Evolutionary conservation across 2,329 filamentous ascomycete species (phyloP), one percentile per base, ranked within the genome.

Genomic region (Botryotinia convoluta): DNA sequence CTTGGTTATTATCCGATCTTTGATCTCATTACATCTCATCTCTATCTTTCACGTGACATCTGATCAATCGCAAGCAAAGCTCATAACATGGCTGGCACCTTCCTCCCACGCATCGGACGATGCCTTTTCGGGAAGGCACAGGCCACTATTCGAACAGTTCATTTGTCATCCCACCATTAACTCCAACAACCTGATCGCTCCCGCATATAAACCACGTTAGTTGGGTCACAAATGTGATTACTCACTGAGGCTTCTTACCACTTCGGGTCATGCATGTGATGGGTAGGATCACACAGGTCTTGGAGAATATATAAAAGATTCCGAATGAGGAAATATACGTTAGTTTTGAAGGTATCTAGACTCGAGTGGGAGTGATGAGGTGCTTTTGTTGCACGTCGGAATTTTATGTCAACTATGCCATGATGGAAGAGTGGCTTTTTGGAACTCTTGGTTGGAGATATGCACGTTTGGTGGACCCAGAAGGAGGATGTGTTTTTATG

Each of bases 351-450:
- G 22, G 5, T 61, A 14, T 39, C 37, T 61, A 61, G 22, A 37
- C 37, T 37, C 35, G 26, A 39, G 10, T 39, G 7, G 20, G 59
- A 18, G 35, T 37, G 6, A 39, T 61, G 26, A 39, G 6, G 22
- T 61, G 22, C 59, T 61, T 61, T 61, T 61, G 59, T 61, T 61
- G 59, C 59, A 61, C 10, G 22, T 61, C 59, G 12, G 22, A 39
- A 37, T 61, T 61, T 61, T 61, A 61, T 61, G 59, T 39, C 59
- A 61, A 61, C n/a, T 37, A 61, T 35, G 59, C 35, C 59, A 26
- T 61, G 35, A 9, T 39, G 9, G 6, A 39, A n/a, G 37, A 39
- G 22, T 61, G 59, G 35, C 59, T n/a, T n/a, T 61, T 39, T 9
- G 2, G 35, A n/a, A 9, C 12, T 37, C 7, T 18, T 18, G 7